These are phyloP conservation scores for Blastocystis sp. DNA, from an alignment of 352 stramenopile species.

Conservation along the genomic window DNA sequence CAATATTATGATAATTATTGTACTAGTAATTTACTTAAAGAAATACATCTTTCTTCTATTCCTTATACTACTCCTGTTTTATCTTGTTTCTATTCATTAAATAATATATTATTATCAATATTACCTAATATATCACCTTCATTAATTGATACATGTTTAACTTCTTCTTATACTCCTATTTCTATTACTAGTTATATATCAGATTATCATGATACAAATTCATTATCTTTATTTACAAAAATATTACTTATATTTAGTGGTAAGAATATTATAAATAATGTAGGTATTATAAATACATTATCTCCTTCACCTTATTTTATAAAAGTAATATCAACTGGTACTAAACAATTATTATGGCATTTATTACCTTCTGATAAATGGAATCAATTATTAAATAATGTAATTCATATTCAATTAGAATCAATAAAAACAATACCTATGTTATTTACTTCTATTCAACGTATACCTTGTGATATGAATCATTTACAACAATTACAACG, in stretches of 20 bases:
- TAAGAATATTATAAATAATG: neutral
- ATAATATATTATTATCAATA: neutral
- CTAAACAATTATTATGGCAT: slow-evolving; percentile 10
- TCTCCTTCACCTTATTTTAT: slow-evolving; percentile 26
- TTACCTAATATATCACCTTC: neutral
- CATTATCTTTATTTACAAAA: neutral
- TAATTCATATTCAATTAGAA: too few species aligned
- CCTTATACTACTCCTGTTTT: slow-evolving; percentile 13
- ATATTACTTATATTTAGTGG: slow-evolving; percentile 18
- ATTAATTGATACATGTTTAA: neutral
- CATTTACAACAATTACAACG: too few species aligned
- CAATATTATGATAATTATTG: slow-evolving; percentile 1
- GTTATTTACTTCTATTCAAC: too few species aligned
- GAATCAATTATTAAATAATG: too few species aligned
- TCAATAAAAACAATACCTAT: too few species aligned
- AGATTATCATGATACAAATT: too few species aligned
- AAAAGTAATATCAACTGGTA: slow-evolving; percentile 8
- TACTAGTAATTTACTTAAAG: slow-evolving; percentile 1
- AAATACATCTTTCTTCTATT: slow-evolving; percentile 5
- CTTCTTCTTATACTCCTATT: neutral
- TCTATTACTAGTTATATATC: neutral
- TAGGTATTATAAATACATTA: slow-evolving; percentile 11
- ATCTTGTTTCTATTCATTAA: slow-evolving; percentile 3
- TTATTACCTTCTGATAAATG: neutral
- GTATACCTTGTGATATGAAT: too few species aligned